Evolutionary conservation across 768 basidiomycete genomes (phyloP), one percentile per base, ranked within the genome.

Genomic region (Panaeolus cyanescens): DNA sequence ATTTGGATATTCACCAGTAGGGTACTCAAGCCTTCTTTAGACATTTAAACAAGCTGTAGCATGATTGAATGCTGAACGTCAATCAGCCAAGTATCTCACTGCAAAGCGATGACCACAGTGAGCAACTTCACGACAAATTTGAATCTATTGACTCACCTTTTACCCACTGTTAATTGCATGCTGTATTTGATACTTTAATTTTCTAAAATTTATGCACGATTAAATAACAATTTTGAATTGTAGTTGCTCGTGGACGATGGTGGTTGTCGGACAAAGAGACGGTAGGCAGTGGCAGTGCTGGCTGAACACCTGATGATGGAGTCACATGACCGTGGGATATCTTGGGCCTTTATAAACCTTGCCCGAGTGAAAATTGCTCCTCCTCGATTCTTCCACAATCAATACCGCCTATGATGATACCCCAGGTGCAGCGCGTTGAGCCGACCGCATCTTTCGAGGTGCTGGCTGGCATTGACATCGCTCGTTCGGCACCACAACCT

Each of bases 401-500:
- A 61, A 61, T 36, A 61, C 60, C 56, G 60, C 60, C 13, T 31
- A 61, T 61, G 60, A 61, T 36, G 60, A 61, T 58, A 45, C 34
- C 54, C 45, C 56, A 19, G 56, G 60, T 61, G 60, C 60, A 61
- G 56, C 25, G 60, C 40, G 55, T 53, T 61, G 60, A 61, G 60
- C 34, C 55, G 56, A 10, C 60, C 60, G 39, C 32, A 33, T 61
- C 54, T 61, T 58, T 55, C 39, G 56, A 45, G 45, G 30, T 28
- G 28, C 45, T 58, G 60, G 60, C 45, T 17, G 57, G 60, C 60
- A 42, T 54, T 61, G 60, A 61, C 45, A 36, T 42, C 60, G 56
- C 60, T 56, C 60, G 60, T 61, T 58, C 60, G 60, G 60, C 60
- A 61, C 45, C 60, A 20, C 54, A 56, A 61, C 56, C 60, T 61